Conservation (phyloP, 345 rosid species). For the Aurinia saxatilis region DNA sequence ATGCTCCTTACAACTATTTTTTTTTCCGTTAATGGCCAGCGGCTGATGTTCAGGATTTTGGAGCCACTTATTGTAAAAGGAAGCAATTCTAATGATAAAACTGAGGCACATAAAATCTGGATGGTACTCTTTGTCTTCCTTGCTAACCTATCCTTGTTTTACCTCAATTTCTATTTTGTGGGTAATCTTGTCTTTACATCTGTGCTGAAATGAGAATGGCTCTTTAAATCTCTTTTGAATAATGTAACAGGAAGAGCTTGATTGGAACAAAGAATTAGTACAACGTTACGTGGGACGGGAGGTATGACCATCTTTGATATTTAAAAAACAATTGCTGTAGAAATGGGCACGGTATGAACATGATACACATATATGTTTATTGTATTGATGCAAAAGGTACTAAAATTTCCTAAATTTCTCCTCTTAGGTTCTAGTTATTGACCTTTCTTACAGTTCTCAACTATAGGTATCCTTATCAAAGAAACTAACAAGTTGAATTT, state of each 20-base stretch:
- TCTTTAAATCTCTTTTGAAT: not conserved
- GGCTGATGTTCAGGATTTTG: slow-evolving; percentile 48
- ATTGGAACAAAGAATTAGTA: slow-evolving; percentile 63
- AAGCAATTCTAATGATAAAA: not conserved
- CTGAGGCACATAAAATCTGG: slow-evolving; percentile 38
- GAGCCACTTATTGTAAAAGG: slow-evolving; percentile 13
- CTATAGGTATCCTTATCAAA: not conserved
- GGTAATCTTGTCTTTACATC: not conserved
- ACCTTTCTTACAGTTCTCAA: not conserved
- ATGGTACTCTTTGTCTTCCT: slow-evolving; percentile 36
- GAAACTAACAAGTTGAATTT: not conserved
- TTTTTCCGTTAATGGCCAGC: slow-evolving; percentile 31
- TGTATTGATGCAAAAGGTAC: not conserved
- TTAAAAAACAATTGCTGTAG: not conserved
- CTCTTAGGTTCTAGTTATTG: not conserved
- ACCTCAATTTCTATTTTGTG: not conserved
- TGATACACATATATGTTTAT: not conserved
- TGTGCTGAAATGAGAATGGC: slow-evolving; percentile 4
- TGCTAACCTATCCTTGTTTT: not conserved
- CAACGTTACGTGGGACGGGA: slow-evolving; percentile 76
- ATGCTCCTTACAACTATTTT: not conserved
- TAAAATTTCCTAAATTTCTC: not conserved
- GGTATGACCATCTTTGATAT: slow-evolving; percentile 34
- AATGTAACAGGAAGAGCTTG: slow-evolving; percentile 71
- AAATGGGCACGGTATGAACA: not conserved